Conservation (phyloP, 164 flowering plant species). For the Nymphaea thermarum region DNA sequence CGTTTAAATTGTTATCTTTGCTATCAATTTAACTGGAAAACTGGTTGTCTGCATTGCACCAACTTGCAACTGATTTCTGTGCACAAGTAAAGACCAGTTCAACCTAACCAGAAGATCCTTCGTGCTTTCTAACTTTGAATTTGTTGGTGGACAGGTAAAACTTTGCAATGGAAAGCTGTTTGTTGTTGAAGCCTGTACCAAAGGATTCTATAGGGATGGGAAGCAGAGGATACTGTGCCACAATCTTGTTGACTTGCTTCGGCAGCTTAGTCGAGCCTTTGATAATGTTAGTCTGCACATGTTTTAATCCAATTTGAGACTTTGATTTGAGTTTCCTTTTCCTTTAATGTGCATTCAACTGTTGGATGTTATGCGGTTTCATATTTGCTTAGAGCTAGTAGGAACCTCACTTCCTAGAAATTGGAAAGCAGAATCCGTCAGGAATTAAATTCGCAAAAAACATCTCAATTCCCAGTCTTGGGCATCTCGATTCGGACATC, state of each 20-base stretch:
- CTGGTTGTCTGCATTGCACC: background rate
- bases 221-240: slow-evolving; percentile 66
- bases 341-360: background rate
- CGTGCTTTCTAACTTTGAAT: background rate
- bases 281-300: slow-evolving; percentile 47
- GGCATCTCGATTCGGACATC: too few species aligned
- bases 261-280: slow-evolving; percentile 87
- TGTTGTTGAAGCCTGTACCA: slow-evolving; percentile 63
- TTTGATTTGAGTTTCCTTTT: background rate
- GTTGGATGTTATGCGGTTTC: too few species aligned
- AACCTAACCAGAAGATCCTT: background rate
- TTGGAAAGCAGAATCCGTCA: too few species aligned
- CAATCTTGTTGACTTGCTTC: slow-evolving; percentile 81
- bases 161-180: slow-evolving; percentile 86
- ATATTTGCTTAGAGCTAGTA: too few species aligned
- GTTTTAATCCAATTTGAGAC: background rate
- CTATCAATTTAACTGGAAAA: background rate
- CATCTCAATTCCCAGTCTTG: too few species aligned
- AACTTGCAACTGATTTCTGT: background rate
- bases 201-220: slow-evolving; percentile 67
- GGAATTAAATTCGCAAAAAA: too few species aligned
- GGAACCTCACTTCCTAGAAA: too few species aligned
- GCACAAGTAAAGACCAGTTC: too few species aligned
- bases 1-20: background rate
- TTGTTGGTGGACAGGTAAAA: slow-evolving; percentile 48